Conservation (phyloP, 805 yeast species). For the Kuraishia ogatae region DNA sequence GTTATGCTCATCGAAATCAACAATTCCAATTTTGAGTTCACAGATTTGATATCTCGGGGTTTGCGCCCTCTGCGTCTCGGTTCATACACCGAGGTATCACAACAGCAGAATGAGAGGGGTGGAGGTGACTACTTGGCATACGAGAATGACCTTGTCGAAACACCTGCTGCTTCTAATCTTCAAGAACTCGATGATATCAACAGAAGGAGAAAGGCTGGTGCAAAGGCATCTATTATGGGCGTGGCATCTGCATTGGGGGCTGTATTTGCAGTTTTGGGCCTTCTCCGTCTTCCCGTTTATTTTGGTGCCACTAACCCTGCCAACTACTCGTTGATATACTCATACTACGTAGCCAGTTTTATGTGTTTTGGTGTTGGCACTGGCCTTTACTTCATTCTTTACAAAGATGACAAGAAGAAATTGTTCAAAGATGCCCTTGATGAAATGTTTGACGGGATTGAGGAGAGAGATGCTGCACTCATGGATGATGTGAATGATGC, state of each 20-base stretch:
- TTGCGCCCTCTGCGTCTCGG: slow-evolving; percentile 14
- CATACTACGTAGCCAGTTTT: slow-evolving; percentile 29
- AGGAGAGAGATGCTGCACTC: slow-evolving; percentile 18
- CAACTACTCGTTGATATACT: slow-evolving; percentile 30
- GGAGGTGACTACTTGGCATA: slow-evolving; percentile 6
- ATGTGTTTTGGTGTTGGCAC: slow-evolving; percentile 26
- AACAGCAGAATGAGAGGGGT: slow-evolving; percentile 11
- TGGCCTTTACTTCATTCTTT: slow-evolving; percentile 31
- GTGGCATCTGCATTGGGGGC: slow-evolving; percentile 61
- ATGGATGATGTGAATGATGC: slow-evolving; percentile 7
- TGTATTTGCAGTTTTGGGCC: slow-evolving; percentile 45
- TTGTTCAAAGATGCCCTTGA: slow-evolving; percentile 21
- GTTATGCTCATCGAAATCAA: slow-evolving; percentile 40
- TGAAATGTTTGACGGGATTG: slow-evolving; percentile 22
- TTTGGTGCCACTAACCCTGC: slow-evolving; percentile 32
- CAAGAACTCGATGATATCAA: slow-evolving; percentile 13
- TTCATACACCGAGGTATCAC: slow-evolving; percentile 28
- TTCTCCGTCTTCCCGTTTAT: slow-evolving; percentile 48
- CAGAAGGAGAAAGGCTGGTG: slow-evolving; percentile 34
- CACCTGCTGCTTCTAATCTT: slow-evolving; percentile 5
- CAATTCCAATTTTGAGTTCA: slow-evolving; percentile 30
- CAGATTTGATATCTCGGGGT: slow-evolving; percentile 13
- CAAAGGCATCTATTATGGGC: slow-evolving; percentile 53
- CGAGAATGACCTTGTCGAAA: slow-evolving; percentile 7
- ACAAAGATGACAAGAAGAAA: slow-evolving; percentile 30